Conservation (phyloP, 2,329 filamentous ascomycete genomes). For the Nigrograna mackinnonii region DNA sequence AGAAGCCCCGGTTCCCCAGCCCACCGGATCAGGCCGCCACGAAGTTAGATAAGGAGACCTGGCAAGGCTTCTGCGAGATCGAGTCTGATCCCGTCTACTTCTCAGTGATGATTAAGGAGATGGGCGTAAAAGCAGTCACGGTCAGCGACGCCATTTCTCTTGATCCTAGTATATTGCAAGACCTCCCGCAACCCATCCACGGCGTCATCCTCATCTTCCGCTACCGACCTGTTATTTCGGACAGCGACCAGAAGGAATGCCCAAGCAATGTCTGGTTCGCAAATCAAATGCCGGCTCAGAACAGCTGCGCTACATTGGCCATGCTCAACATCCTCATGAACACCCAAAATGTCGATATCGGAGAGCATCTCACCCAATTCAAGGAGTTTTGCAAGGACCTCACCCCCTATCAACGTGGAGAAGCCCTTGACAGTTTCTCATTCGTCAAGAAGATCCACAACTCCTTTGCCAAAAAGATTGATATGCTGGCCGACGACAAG, state of each 20-base stretch:
- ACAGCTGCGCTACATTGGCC: slow-evolving; percentile 90
- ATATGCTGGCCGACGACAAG: slow-evolving; percentile 70
- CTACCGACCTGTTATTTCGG: slow-evolving; percentile 60
- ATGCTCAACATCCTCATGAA: slow-evolving; percentile 95
- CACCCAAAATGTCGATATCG: slow-evolving; percentile 66
- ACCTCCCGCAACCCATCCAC: slow-evolving; percentile 55
- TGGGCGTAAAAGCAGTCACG: slow-evolving; percentile 74
- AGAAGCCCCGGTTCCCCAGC: slow-evolving; percentile 16
- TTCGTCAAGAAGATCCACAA: slow-evolving; percentile 86
- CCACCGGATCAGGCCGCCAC: slow-evolving; percentile 4
- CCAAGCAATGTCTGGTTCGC: slow-evolving; percentile 84
- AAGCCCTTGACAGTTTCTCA: slow-evolving; percentile 72
- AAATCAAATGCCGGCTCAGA: slow-evolving; percentile 72
- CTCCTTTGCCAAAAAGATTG: slow-evolving; percentile 72
- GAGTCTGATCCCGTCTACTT: slow-evolving; percentile 90
- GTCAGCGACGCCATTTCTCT: slow-evolving; percentile 77
- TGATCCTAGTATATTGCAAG: slow-evolving; percentile 50
- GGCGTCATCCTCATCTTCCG: slow-evolving; percentile 90
- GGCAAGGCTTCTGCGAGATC: slow-evolving; percentile 79
- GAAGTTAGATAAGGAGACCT: slow-evolving; percentile 49
- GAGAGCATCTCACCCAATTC: slow-evolving; percentile 71
- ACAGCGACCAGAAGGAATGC: slow-evolving; percentile 57
- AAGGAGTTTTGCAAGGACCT: slow-evolving; percentile 72
- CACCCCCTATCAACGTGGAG: slow-evolving; percentile 73
- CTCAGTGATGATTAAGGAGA: slow-evolving; percentile 78